Conservation (phyloP, 2,329 filamentous ascomycete species). For the Elsinoe australis region DNA sequence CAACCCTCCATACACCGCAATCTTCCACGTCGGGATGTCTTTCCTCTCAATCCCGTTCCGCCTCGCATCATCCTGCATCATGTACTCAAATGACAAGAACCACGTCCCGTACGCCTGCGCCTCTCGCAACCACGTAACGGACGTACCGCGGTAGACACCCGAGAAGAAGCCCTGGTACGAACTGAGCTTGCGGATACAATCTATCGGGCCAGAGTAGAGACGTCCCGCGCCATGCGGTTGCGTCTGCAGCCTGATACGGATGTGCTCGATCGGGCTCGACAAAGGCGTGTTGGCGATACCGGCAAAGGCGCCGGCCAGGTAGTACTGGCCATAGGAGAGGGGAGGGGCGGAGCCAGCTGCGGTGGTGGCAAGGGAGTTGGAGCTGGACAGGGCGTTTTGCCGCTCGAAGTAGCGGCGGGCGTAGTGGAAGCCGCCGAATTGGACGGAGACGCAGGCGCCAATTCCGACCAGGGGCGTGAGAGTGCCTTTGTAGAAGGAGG, state of each 20-base stretch:
- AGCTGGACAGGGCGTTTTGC: constrained; percentile 50
- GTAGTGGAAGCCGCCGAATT: constrained; percentile 95
- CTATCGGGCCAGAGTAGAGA: constrained; percentile 75
- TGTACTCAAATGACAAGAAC: constrained; percentile 91
- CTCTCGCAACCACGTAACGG: constrained; percentile 80
- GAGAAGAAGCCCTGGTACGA: constrained; percentile 58
- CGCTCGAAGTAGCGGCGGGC: constrained; percentile 79
- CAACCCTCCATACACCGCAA: constrained; percentile 85
- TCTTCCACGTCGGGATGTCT: constrained; percentile 73
- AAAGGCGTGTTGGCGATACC: constrained; percentile 83
- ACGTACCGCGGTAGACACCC: constrained; percentile 79
- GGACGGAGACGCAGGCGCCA: constrained; percentile 91
- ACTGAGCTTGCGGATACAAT: constrained; percentile 81
- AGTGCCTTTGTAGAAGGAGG: constrained; percentile 97
- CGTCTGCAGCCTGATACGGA: constrained; percentile 90
- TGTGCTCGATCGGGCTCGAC: constrained; percentile 90
- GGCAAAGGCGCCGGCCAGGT: constrained; percentile 81
- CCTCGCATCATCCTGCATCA: constrained; percentile 83
- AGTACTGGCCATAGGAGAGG: constrained; percentile 81
- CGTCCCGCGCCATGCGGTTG: constrained; percentile 78
- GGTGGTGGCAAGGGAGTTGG: constrained; percentile 20
- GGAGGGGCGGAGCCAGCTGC: constrained; percentile 35
- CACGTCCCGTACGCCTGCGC: constrained; percentile 91
- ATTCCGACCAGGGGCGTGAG: constrained; percentile 91
- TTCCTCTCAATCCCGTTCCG: constrained; percentile 68